A percentile compares a stretch with the other conserved stretches of the same genome.
Conservation (phyloP, 805 yeast genomes). For the Nematodospora valgi region DNA sequence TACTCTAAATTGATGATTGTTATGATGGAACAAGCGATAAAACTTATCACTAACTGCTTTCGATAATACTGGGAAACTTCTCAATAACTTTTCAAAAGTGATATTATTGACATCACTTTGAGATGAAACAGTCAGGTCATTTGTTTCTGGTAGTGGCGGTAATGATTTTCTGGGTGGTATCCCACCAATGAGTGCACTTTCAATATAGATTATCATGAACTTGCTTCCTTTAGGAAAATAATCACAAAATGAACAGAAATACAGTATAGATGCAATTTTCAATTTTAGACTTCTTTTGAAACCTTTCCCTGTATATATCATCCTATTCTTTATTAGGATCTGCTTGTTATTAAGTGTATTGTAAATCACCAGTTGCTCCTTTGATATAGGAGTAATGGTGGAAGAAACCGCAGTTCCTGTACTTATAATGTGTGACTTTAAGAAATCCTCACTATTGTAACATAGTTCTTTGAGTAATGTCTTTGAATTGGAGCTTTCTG, state of each 20-base stretch:
- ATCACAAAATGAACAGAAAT: slow-evolving; percentile 54
- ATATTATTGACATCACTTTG: slow-evolving; percentile 9
- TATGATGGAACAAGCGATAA: slow-evolving; percentile 39
- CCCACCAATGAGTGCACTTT: slow-evolving; percentile 51
- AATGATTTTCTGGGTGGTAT: background rate
- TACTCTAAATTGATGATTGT: slow-evolving; percentile 28
- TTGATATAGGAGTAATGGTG: slow-evolving; percentile 23
- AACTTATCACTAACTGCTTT: slow-evolving; percentile 37
- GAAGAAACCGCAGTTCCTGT: slow-evolving; percentile 22
- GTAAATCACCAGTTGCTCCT: slow-evolving; percentile 41
- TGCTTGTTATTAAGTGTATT: slow-evolving; percentile 56
- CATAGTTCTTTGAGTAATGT: slow-evolving; percentile 49
- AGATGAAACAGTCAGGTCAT: background rate
- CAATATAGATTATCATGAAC: slow-evolving; percentile 57
- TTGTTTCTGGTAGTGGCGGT: background rate
- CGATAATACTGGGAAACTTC: slow-evolving; percentile 38
- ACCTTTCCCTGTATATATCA: slow-evolving; percentile 56
- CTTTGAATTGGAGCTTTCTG: slow-evolving; percentile 18
- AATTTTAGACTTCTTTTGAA: slow-evolving; percentile 45
- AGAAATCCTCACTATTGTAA: slow-evolving; percentile 51
- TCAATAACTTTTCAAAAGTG: slow-evolving; percentile 35
- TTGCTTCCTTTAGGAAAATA: slow-evolving; percentile 55
- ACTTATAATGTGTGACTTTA: slow-evolving; percentile 58
- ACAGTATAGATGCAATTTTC: slow-evolving; percentile 42
- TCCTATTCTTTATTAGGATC: slow-evolving; percentile 52